Evolutionary conservation across 2,329 filamentous ascomycete genomes (phyloP).

Genomic region (Diplodia scrobiculata): DNA sequence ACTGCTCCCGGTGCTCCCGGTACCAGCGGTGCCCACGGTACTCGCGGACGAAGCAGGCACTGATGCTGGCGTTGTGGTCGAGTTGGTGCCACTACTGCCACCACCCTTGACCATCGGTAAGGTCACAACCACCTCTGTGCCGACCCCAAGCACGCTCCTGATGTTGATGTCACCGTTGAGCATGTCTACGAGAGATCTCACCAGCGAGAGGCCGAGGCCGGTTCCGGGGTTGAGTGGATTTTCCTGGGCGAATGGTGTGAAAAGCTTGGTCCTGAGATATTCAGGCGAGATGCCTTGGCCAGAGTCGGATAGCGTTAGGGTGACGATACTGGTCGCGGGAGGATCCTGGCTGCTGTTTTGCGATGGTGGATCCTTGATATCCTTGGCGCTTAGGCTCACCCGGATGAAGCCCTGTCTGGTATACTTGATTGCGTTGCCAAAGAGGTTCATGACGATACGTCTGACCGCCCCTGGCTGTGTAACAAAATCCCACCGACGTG

Average conservation of each 20-base stretch:
- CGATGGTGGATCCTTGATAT: slow-evolving; percentile 6
- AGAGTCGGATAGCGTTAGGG: slow-evolving; percentile 62
- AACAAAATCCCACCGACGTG: slow-evolving; percentile 48
- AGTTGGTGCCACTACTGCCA: slow-evolving; percentile 4
- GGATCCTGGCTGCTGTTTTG: slow-evolving; percentile 15
- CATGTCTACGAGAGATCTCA: slow-evolving; percentile 60
- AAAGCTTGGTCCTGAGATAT: slow-evolving; percentile 62
- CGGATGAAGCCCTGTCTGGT: slow-evolving; percentile 48
- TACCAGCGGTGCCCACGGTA: slow-evolving; percentile 23
- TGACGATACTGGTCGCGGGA: slow-evolving; percentile 34
- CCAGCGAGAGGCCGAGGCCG: slow-evolving; percentile 67
- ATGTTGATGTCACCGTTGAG: slow-evolving; percentile 63
- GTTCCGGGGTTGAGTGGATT: slow-evolving; percentile 62
- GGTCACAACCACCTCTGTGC: slow-evolving; percentile 58
- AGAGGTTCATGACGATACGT: slow-evolving; percentile 53
- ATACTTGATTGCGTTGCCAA: slow-evolving; percentile 55
- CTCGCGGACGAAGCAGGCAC: slow-evolving; percentile 23
- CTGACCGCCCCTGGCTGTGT: slow-evolving; percentile 53
- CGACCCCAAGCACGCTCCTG: slow-evolving; percentile 54
- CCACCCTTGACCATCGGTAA: slow-evolving; percentile 44
- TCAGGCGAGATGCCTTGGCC: slow-evolving; percentile 67
- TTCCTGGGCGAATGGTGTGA: slow-evolving; percentile 67
- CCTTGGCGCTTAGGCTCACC: slow-evolving; percentile 30
- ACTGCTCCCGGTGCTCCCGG: slow-evolving; percentile 7
- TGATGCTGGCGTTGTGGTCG: slow-evolving; percentile 17